Evolutionary conservation across 345 rosid genomes (phyloP).

Genomic region (Salix viminalis): DNA sequence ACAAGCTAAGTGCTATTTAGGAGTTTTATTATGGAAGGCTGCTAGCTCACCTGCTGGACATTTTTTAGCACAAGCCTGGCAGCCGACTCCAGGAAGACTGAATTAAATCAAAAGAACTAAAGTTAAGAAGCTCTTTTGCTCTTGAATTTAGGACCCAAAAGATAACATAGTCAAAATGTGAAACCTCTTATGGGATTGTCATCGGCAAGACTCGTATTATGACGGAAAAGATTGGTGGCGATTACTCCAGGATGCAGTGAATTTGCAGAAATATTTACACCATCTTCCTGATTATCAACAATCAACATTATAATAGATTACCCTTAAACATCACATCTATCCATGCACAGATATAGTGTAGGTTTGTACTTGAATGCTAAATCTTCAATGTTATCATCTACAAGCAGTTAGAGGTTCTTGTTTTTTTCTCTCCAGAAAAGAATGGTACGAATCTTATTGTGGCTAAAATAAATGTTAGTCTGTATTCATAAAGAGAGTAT

Average conservation of each 20-base stretch:
- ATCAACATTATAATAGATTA: not conserved
- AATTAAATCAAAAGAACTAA: conserved; percentile 12
- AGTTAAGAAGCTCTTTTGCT: not conserved
- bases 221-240: conserved; percentile 49
- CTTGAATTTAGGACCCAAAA: not conserved
- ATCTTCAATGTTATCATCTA: not conserved
- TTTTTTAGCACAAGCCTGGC: conserved; percentile 43
- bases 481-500: not conserved
- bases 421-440: not conserved
- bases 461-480: not conserved
- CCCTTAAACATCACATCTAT: not conserved
- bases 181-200: conserved; percentile 26
- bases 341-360: not conserved
- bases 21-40: not conserved
- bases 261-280: conserved; percentile 50
- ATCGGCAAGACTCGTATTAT: conserved; percentile 21
- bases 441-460: not conserved
- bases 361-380: not conserved
- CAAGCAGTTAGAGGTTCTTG: not conserved
- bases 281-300: conserved; percentile 45
- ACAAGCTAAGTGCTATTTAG: not conserved
- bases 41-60: conserved; percentile 41
- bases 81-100: conserved; percentile 29
- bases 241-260: conserved; percentile 73
- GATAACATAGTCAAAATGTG: not conserved